Conservation (phyloP, 495 filamentous ascomycete species). For the Elaphomyces granulatus region DNA sequence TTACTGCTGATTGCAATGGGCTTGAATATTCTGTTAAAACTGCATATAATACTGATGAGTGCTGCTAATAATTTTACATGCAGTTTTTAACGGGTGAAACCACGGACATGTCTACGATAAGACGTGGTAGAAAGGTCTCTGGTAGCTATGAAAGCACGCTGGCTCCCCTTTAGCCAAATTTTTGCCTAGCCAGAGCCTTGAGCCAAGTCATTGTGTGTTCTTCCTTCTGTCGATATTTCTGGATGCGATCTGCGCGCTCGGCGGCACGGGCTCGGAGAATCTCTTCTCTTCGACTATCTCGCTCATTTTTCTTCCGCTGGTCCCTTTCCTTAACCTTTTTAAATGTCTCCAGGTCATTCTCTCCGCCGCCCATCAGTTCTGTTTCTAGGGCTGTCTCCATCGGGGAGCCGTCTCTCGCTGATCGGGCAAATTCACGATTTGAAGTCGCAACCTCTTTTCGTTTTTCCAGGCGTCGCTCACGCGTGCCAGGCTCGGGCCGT, state of each 20-base stretch:
- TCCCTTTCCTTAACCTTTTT: conserved; percentile 28
- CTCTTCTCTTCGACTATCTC: conserved; percentile 29
- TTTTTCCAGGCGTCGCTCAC: conserved; percentile 80
- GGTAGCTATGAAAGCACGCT: no score
- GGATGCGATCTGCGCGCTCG: conserved; percentile 30
- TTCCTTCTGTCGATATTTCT: conserved; percentile 31
- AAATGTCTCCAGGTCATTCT: conserved; percentile 25
- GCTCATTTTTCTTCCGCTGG: conserved; percentile 31
- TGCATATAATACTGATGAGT: no score
- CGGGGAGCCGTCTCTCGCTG: conserved; percentile 27
- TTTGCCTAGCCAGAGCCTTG: conserved; percentile 30
- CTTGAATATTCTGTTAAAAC: no score
- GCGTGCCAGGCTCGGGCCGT: conserved; percentile 70
- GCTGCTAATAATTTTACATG: no score
- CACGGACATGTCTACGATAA: conserved; percentile 11
- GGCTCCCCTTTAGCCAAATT: conserved; percentile 30
- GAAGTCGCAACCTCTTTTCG: conserved; percentile 40
- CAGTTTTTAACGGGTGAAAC: no score
- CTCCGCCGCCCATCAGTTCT: conserved; percentile 26
- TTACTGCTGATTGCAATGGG: no score
- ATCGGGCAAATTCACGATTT: conserved; percentile 33
- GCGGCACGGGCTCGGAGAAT: conserved; percentile 26
- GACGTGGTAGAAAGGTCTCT: no score
- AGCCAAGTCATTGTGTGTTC: conserved; percentile 33
- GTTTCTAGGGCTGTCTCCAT: conserved; percentile 26